Evolutionary conservation across 2,329 filamentous ascomycete species (phyloP), one percentile per base, ranked within the genome.

Genomic region (Aspergillus puulaauensis): DNA sequence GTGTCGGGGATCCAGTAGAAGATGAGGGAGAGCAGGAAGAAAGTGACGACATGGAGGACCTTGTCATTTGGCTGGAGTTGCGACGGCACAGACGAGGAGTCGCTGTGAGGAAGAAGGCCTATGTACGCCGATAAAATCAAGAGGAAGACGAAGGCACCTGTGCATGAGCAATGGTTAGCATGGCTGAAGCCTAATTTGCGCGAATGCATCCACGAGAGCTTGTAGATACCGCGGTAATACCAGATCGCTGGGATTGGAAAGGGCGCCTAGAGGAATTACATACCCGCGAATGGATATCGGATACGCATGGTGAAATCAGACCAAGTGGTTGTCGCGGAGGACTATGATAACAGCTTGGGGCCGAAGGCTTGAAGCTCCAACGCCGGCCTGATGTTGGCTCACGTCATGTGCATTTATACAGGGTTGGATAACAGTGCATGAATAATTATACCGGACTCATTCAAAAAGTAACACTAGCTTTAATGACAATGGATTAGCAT

Each of bases 1-100:
- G 92, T 96, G 74, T 99, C 95, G 67, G 97, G 78, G 71, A 97
- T 90, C 92, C 95, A 99, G 85, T 99, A 99, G 82, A 98, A 98
- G 66, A 84, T 72, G 44, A 82, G 67, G 15, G 93, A 96, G 53
- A 99, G 83, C 64, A 91, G 72, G 82, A 98, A 96, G 80, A 99
- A 98, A 68, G 90, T 93, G 58, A 92, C 61, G 67, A 90, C 83
- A 76, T 98, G 95, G 27, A 98, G 83, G 69, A 90, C 80, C 77
- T 99, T 98, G 83, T 97, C 93, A 80, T 96, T 92, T 72, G 93
- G 83, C 68, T 80, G 77, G 17, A 84, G 80, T 21, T 71, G 79
- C 72, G 72, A 77, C 61, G 66, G 79, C 56, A 74, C 72, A 39
- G 68, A 68, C 19, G 72, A 64, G 3, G 73, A 63, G 27, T 71